A percentile compares a stretch with the other conserved stretches of the same genome.
phyloP scores from a whole-genome alignment of 441 rosid genomes.

The Gossypium lobatum region DNA sequence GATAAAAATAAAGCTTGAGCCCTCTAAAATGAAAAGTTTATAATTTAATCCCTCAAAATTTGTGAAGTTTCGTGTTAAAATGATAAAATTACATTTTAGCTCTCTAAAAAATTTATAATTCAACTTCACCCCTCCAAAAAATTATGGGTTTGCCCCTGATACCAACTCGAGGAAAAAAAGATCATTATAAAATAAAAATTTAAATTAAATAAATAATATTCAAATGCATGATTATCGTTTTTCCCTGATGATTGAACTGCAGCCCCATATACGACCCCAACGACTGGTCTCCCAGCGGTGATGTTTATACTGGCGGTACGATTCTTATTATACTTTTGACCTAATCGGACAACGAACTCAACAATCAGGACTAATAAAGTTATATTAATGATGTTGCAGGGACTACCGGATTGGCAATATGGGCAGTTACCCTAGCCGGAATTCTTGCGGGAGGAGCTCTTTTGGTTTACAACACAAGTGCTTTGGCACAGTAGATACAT shows the following conservation, averaged over 20 bases:
- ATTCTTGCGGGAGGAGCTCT: constrained; percentile 86
- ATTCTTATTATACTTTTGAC: background rate
- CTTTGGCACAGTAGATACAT: constrained; percentile 57
- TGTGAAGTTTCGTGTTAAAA: no score
- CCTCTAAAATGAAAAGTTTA: no score
- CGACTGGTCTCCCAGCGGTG: constrained; percentile 82
- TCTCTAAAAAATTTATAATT: no score
- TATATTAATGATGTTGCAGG: constrained; percentile 26
- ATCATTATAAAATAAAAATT: no score
- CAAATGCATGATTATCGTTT: background rate
- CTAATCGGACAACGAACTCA: background rate
- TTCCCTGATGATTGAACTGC: constrained; percentile 15
- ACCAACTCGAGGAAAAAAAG: no score
- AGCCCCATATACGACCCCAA: constrained; percentile 70
- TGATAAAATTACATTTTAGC: no score
- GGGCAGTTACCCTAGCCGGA: constrained; percentile 82
- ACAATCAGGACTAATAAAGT: background rate
- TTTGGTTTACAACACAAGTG: constrained; percentile 93
- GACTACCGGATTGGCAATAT: constrained; percentile 70
- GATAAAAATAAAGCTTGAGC: no score
- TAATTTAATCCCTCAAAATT: no score
- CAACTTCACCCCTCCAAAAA: no score
- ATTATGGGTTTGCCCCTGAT: no score
- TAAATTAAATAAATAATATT: no score
- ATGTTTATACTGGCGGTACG: constrained; percentile 72